A percentile compares a stretch with the other conserved stretches of the same genome.
phyloP scores from a whole-genome alignment of 345 rosid species.

The Populus ilicifolia region DNA sequence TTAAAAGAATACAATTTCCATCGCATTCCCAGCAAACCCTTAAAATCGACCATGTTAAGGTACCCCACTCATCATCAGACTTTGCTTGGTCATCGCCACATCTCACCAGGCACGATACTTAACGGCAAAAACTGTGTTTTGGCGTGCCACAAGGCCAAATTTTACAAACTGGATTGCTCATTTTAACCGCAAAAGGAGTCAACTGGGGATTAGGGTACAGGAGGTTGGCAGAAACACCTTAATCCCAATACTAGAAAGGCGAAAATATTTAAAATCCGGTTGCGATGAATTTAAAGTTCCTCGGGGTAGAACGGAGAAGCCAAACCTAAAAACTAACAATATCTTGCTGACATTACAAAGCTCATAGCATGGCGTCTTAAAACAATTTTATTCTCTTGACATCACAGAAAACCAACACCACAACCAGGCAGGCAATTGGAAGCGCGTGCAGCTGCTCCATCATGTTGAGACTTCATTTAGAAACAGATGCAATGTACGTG shows the following conservation, averaged over 20 bases:
- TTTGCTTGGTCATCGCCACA: background rate
- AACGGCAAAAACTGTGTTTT: background rate
- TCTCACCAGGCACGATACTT: background rate
- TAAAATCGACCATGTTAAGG: too few relatives aligned
- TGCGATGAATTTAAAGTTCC: background rate
- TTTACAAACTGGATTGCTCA: too few relatives aligned
- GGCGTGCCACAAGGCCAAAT: background rate
- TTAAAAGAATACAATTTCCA: too few relatives aligned
- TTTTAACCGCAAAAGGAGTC: background rate
- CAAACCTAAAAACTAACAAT: background rate
- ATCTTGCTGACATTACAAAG: background rate
- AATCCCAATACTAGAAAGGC: background rate
- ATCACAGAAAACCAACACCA: background rate
- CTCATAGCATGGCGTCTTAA: background rate
- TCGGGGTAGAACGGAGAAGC: background rate
- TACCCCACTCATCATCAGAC: background rate
- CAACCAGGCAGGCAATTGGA: background rate
- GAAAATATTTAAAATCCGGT: background rate
- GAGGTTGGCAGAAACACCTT: background rate
- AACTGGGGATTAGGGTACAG: background rate
- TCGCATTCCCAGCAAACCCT: too few relatives aligned
- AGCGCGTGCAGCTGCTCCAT: background rate
- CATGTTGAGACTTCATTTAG: background rate
- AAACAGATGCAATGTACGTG: conserved; percentile 3
- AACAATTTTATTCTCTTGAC: background rate